Evolutionary conservation across 1,139 yeast genomes (phyloP).

Genomic region (Yamadazyma sp.): DNA sequence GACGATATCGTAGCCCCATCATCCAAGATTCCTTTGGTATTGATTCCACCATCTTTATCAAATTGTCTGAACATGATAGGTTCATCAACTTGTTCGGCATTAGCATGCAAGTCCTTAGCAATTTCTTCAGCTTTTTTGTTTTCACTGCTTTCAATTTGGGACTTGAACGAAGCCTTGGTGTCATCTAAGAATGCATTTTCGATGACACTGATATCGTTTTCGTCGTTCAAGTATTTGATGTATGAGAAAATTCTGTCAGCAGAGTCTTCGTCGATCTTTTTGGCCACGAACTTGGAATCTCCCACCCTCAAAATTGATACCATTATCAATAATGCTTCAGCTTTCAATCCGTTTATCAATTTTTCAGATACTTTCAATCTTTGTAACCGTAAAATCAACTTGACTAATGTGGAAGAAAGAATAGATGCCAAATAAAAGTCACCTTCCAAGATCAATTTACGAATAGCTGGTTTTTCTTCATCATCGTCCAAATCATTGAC

Average conservation of each 20-base stretch:
- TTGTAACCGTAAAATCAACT: conserved; percentile 78
- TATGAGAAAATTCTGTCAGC: conserved; percentile 87
- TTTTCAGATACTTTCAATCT: conserved; percentile 55
- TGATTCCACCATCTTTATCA: conserved; percentile 47
- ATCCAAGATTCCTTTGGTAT: conserved; percentile 39
- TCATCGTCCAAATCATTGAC: conserved; percentile 28
- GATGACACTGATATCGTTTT: conserved; percentile 49
- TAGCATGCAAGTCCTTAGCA: conserved; percentile 61
- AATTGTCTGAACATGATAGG: conserved; percentile 83
- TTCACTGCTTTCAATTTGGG: conserved; percentile 57
- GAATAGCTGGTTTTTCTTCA: conserved; percentile 65
- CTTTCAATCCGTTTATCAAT: conserved; percentile 78
- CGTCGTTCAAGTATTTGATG: conserved; percentile 73
- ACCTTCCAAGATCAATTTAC: conserved; percentile 80
- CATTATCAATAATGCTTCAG: conserved; percentile 91
- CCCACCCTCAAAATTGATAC: conserved; percentile 92
- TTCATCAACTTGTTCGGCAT: conserved; percentile 83
- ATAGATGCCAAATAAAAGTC: conserved; percentile 92
- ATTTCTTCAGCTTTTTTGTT: conserved; percentile 55
- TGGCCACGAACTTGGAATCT: conserved; percentile 70
- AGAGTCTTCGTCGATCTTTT: conserved; percentile 92
- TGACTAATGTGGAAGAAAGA: conserved; percentile 83
- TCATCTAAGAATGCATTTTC: conserved; percentile 82
- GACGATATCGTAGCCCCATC: conserved; percentile 46
- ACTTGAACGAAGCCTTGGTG: conserved; percentile 78